A percentile compares a stretch with the other conserved stretches of the same genome.
Evolutionary conservation across 1,284 basidiomycete genomes (phyloP).

Genomic region (Ustilago tritici): DNA sequence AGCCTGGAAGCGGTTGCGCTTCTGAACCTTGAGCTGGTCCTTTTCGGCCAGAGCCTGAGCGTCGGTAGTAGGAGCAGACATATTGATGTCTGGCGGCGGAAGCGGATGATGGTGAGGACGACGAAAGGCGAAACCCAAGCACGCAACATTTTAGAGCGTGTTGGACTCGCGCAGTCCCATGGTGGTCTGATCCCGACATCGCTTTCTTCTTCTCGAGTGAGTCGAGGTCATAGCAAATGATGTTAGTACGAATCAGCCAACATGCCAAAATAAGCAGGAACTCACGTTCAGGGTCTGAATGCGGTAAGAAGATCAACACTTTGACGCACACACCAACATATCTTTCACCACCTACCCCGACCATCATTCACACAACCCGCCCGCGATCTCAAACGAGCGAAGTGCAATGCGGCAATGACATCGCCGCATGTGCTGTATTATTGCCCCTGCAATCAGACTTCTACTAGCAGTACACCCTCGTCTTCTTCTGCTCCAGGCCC

Average conservation of each 20-base stretch:
- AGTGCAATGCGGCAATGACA: slow-evolving; percentile 9
- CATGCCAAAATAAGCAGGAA: background rate
- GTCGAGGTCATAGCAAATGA: background rate
- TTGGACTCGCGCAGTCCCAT: slow-evolving; percentile 25
- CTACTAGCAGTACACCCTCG: background rate
- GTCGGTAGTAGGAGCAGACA: slow-evolving; percentile 37
- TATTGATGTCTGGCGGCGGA: slow-evolving; percentile 1
- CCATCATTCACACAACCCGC: background rate
- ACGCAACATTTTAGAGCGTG: slow-evolving; percentile 9
- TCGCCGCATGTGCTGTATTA: slow-evolving; percentile 47
- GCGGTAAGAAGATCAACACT: slow-evolving; percentile 28
- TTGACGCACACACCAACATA: slow-evolving; percentile 9
- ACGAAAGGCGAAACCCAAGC: background rate
- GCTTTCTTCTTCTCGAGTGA: slow-evolving; percentile 1
- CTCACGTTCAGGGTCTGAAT: background rate
- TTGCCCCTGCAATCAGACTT: slow-evolving; percentile 36
- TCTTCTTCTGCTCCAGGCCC: slow-evolving; percentile 5
- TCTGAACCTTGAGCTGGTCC: slow-evolving; percentile 64
- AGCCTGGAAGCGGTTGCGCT: slow-evolving; percentile 71
- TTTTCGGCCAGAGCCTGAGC: slow-evolving; percentile 43
- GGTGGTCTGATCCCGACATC: slow-evolving; percentile 35
- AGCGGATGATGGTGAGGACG: background rate
- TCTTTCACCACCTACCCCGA: background rate
- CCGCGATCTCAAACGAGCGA: background rate
- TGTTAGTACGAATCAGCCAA: background rate